These are phyloP conservation scores for Apiotrichum gamsii DNA, from an alignment of 1,284 basidiomycete genomes.

Conservation along the genomic window DNA sequence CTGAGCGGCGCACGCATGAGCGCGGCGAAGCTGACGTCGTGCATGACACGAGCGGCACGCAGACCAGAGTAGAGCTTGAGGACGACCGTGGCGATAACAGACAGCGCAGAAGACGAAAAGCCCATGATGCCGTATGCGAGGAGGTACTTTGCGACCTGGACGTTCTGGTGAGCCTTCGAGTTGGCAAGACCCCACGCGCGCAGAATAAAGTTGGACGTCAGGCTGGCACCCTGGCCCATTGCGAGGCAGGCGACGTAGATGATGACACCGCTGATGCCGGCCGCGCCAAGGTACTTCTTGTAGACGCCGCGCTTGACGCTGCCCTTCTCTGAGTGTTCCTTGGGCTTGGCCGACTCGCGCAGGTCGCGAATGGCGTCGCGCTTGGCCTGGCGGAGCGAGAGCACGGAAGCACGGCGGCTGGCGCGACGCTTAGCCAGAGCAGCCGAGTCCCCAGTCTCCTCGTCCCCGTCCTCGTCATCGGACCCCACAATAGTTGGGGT, in stretches of 20 bases:
- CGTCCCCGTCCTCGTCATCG: conserved; percentile 30
- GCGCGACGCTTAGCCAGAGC: conserved; percentile 27
- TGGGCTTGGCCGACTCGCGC: conserved; percentile 50
- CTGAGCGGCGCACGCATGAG: conserved; percentile 75
- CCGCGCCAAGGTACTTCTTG: conserved; percentile 68
- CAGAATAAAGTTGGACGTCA: conserved; percentile 62
- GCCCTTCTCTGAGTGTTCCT: conserved; percentile 78
- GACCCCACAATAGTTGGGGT: conserved; percentile 35
- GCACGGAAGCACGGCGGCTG: conserved; percentile 41
- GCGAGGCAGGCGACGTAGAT: conserved; percentile 60
- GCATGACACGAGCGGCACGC: conserved; percentile 65
- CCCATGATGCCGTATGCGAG: conserved; percentile 49
- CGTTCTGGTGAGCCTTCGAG: conserved; percentile 57
- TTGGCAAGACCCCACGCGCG: conserved; percentile 78
- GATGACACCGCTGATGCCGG: conserved; percentile 64
- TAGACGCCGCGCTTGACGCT: conserved; percentile 74
- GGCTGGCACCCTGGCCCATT: conserved; percentile 48
- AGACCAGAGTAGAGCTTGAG: conserved; percentile 76
- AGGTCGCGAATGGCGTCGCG: conserved; percentile 45
- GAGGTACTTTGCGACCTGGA: conserved; percentile 44
- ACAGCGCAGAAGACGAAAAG: conserved; percentile 53
- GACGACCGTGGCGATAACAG: conserved; percentile 56
- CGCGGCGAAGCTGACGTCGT: conserved; percentile 58
- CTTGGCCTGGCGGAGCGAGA: conserved; percentile 44
- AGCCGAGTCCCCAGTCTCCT: conserved; percentile 33